A percentile compares a stretch with the other conserved stretches of the same genome.
These are phyloP conservation scores for Blastomyces percursus DNA, from an alignment of 2,329 filamentous ascomycete species.

Conservation along the genomic window DNA sequence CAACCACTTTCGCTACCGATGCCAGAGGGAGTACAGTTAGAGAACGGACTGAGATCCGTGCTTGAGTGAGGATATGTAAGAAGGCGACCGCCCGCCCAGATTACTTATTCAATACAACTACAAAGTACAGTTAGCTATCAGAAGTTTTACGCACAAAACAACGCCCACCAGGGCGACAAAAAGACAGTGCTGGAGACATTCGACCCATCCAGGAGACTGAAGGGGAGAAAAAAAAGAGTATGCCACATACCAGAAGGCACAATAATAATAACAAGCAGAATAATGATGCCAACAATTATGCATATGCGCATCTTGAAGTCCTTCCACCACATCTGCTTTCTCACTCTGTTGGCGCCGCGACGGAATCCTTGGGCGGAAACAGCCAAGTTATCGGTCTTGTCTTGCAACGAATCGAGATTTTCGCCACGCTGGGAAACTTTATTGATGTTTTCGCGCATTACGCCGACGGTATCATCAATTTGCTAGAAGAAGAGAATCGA, in stretches of 20 bases:
- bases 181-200: neutral
- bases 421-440: constrained; percentile 91
- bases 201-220: neutral
- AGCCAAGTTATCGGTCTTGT: constrained; percentile 88
- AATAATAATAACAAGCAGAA: constrained; percentile 88
- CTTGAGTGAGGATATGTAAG: neutral
- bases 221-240: neutral
- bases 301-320: constrained; percentile 99
- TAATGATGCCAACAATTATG: constrained; percentile 78
- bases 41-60: neutral
- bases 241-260: constrained; percentile 67
- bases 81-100: neutral
- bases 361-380: constrained; percentile 91
- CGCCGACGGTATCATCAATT: constrained; percentile 91
- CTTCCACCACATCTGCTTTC: constrained; percentile 99
- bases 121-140: constrained; percentile 7
- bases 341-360: constrained; percentile 87
- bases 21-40: neutral
- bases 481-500: constrained; percentile 48
- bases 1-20: neutral
- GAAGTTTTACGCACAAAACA: neutral
- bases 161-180: neutral
- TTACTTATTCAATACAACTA: constrained; percentile 12
- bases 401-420: constrained; percentile 73
- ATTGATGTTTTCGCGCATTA: constrained; percentile 97